Evolutionary conservation across 75 land plant species (phyloP).

Genomic region (Cunninghamia lanceolata): DNA sequence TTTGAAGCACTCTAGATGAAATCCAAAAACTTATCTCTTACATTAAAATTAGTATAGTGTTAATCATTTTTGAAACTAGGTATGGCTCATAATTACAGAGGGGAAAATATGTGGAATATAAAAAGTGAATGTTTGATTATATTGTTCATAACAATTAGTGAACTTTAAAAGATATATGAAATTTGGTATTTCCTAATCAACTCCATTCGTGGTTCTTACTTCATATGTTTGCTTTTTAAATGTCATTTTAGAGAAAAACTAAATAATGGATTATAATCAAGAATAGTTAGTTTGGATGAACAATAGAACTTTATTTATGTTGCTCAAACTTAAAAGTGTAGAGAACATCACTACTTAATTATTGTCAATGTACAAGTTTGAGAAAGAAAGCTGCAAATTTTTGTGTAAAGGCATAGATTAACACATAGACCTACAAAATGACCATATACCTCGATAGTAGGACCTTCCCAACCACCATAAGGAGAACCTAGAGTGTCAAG

Average conservation of each 20-base stretch:
- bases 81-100: too few species aligned
- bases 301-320: too few species aligned
- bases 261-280: background rate
- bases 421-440: conserved; percentile 77
- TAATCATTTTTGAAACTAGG: too few species aligned
- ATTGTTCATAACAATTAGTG: too few species aligned
- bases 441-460: conserved; percentile 66
- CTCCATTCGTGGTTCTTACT: background rate
- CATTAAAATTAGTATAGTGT: background rate
- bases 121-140: too few species aligned
- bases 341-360: background rate
- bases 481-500: conserved; percentile 57
- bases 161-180: background rate
- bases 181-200: background rate
- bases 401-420: background rate
- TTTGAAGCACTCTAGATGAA: background rate
- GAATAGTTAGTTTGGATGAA: background rate
- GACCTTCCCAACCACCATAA: conserved; percentile 86
- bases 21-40: too few species aligned
- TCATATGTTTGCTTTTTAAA: background rate
- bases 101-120: too few species aligned
- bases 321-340: too few species aligned
- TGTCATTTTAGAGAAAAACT: background rate
- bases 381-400: background rate
- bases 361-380: too few species aligned